phyloP scores from a whole-genome alignment of 805 yeast genomes.

The Priceomyces melissophilus region DNA sequence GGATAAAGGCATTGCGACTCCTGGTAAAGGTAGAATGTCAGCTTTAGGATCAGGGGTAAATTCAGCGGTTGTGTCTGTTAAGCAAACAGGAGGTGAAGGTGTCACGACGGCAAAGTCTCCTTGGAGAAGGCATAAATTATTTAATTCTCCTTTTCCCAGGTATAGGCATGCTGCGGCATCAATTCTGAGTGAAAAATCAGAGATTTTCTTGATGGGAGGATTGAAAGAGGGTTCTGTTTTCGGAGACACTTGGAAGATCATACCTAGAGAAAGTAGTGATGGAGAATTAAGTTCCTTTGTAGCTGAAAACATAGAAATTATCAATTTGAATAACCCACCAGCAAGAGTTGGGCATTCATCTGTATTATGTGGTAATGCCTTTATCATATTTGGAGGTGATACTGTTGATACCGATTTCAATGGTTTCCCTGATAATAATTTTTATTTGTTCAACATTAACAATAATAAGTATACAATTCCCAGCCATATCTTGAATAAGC shows the following conservation, averaged over 20 bases:
- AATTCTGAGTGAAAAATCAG: constrained; percentile 72
- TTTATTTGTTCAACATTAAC: constrained; percentile 73
- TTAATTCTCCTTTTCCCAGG: constrained; percentile 87
- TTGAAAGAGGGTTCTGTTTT: constrained; percentile 86
- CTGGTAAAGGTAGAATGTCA: constrained; percentile 11
- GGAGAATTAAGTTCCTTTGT: constrained; percentile 21
- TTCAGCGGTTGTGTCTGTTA: constrained; percentile 4
- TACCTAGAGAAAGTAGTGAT: constrained; percentile 39
- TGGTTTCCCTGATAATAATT: constrained; percentile 81
- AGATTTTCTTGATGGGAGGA: constrained; percentile 91
- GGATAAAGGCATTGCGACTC: constrained; percentile 1
- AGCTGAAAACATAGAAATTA: constrained; percentile 38
- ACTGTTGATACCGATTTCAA: constrained; percentile 74
- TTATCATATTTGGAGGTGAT: constrained; percentile 94
- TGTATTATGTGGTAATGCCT: constrained; percentile 90
- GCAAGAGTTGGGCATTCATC: constrained; percentile 97
- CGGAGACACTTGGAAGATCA: constrained; percentile 92
- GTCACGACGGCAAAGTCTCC: constrained; percentile 34
- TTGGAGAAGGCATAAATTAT: constrained; percentile 63
- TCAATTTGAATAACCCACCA: constrained; percentile 79
- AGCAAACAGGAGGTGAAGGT: constrained; percentile 7
- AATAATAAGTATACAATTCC: constrained; percentile 44
- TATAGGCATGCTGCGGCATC: constrained; percentile 89
- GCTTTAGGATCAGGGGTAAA: constrained; percentile 1
- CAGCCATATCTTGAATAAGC: constrained; percentile 51